phyloP scores from a whole-genome alignment of 306 rosid genomes.

The Cajanus cajan region DNA sequence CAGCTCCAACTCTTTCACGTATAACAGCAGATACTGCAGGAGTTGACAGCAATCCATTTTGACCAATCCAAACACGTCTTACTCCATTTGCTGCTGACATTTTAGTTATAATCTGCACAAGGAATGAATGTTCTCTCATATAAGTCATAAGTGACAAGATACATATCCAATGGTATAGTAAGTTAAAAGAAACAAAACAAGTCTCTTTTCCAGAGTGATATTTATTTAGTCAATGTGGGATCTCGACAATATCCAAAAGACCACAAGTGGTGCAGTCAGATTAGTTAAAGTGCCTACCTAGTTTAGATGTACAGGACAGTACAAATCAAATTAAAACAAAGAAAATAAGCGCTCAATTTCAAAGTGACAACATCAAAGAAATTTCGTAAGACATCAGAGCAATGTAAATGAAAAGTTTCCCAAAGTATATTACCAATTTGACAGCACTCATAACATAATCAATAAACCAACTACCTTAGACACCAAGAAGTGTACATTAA shows the following conservation, averaged over 20 bases:
- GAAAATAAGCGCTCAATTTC: neutral
- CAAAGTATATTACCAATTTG: neutral
- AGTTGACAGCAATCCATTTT: slow-evolving; percentile 94
- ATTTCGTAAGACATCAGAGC: neutral
- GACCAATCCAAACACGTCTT: slow-evolving; percentile 91
- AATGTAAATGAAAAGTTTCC: slow-evolving; percentile 15
- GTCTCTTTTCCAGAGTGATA: neutral
- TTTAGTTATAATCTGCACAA: slow-evolving; percentile 76
- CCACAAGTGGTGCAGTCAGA: slow-evolving; percentile 8
- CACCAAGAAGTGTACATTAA: neutral
- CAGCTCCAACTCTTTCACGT: slow-evolving; percentile 88
- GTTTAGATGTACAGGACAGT: neutral
- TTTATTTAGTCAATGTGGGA: too few species aligned
- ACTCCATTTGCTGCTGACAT: slow-evolving; percentile 96
- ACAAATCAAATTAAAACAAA: slow-evolving; percentile 27
- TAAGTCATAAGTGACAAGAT: neutral
- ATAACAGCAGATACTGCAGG: slow-evolving; percentile 98
- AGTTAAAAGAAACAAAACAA: slow-evolving; percentile 24
- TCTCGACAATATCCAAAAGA: neutral
- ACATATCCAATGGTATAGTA: neutral
- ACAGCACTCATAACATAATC: neutral
- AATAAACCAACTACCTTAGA: slow-evolving; percentile 13
- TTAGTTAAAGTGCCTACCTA: neutral
- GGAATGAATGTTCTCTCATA: neutral
- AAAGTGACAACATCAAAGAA: neutral